Evolutionary conservation across 2,329 filamentous ascomycete genomes (phyloP).

Genomic region (Penicillium brasilianum): DNA sequence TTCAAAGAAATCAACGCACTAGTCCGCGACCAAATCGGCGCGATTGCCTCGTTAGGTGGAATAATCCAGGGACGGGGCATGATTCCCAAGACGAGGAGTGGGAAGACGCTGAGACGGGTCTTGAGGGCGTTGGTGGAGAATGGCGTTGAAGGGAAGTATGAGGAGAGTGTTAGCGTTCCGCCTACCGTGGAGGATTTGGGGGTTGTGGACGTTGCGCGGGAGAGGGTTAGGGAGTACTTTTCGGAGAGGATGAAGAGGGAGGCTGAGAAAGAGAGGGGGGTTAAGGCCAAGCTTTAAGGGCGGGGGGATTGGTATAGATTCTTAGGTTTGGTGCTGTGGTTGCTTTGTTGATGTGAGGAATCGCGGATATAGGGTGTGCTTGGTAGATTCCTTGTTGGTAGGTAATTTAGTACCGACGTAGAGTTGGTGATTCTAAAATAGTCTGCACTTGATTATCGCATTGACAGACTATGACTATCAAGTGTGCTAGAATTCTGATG

Average conservation of each 20-base stretch:
- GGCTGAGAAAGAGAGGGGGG: not conserved
- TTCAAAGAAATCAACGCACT: slow-evolving; percentile 53
- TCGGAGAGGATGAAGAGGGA: not conserved
- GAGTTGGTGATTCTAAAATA: too few relatives aligned
- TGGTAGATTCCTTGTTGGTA: too few relatives aligned
- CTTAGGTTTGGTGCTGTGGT: too few relatives aligned
- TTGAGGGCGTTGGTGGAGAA: slow-evolving; percentile 85
- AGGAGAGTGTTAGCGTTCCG: slow-evolving; percentile 73
- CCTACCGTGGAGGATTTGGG: slow-evolving; percentile 82
- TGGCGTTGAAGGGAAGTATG: slow-evolving; percentile 73
- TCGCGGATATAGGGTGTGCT: too few relatives aligned
- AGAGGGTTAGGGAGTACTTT: slow-evolving; percentile 78
- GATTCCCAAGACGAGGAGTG: slow-evolving; percentile 90
- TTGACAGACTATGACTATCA: too few relatives aligned
- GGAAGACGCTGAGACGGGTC: slow-evolving; percentile 85
- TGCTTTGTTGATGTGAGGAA: too few relatives aligned
- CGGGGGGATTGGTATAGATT: not conserved
- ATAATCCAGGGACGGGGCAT: slow-evolving; percentile 83
- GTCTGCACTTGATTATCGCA: too few relatives aligned
- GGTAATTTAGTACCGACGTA: too few relatives aligned
- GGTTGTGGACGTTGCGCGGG: slow-evolving; percentile 75
- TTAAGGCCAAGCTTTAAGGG: slow-evolving; percentile 1
- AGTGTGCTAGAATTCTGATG: too few relatives aligned
- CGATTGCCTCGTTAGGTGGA: slow-evolving; percentile 83
- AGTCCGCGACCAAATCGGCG: slow-evolving; percentile 80